Base-by-base conservation (phyloP, 768 basidiomycete species). In the Pleurotus giganteus region DNA sequence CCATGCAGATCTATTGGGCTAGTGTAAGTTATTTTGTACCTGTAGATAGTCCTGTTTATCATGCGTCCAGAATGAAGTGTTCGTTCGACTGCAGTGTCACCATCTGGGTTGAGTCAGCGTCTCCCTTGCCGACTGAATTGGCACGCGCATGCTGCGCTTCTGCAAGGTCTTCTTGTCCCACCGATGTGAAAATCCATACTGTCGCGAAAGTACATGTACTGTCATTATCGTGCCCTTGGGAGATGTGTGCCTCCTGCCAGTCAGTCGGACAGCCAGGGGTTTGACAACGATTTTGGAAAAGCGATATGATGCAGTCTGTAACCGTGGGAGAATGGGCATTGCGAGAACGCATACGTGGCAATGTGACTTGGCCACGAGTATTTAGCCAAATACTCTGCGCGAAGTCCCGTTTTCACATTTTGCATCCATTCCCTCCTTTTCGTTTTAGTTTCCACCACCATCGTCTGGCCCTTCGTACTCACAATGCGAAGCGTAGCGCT, bases 401-500 rank as follows among this genome's bases (percentile, higher is more conserved):
- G 21, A 37, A 28, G 49, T 34, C 49, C 34, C 15, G 21, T 31
- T 23, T 31, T 51, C 49, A 51, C 49, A 34, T 51, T 51, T 51
- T 51, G 49, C 4, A 51, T 51, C 49, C 49, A 34, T 28, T 51
- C 49, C 49, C 49, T 51, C 47, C 29, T 31, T 28, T 21, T 45
- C 13, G 62, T 70, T 68, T 64, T 60, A 65, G 65, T 58, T 60
- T 66, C 54, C 61, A 61, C 68, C 60, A 61, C 59, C 61, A 61
- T 66, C 63, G 71, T 64, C 66, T 66, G 79, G 76, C 74, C 84
- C 85, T 88, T 88, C 85, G 85, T 88, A 76, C 49, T 61, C 69
- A 73, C 74, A 66, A 93, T 93, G 91, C 89, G 91, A 87, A 86
- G 88, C 69, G 86, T 89, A 83, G 82, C 89, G 78, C 81, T 92